Evolutionary conservation across 768 basidiomycete genomes (phyloP).

Genomic region (Podaxis rugospora): DNA sequence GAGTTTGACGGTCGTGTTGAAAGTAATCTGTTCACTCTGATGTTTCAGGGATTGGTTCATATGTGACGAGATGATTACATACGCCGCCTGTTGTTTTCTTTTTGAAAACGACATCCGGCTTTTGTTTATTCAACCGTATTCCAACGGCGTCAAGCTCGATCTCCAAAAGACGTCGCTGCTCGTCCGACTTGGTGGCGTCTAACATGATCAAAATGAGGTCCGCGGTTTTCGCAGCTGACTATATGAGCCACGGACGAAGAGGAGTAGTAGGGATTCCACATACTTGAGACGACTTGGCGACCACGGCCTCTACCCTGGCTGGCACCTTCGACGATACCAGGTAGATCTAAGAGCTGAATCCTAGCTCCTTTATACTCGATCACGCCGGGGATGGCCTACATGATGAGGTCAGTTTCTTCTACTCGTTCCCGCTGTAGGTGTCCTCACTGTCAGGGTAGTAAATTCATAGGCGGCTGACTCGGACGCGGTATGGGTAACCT

Average conservation of each 20-base stretch:
- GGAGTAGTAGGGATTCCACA: conserved; percentile 16
- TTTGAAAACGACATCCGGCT: conserved; percentile 95
- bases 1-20: conserved; percentile 90
- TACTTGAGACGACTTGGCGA: conserved; percentile 92
- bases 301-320: conserved; percentile 90
- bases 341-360: conserved; percentile 92
- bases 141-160: conserved; percentile 96
- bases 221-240: conserved; percentile 75
- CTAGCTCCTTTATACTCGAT: conserved; percentile 90
- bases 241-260: background rate
- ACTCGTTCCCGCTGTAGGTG: background rate
- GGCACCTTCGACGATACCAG: conserved; percentile 93
- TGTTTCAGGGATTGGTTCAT: conserved; percentile 4
- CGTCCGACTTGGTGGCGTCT: conserved; percentile 89
- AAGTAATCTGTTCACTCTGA: conserved; percentile 58
- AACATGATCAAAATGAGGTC: conserved; percentile 94
- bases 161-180: conserved; percentile 85
- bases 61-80: conserved; percentile 22
- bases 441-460: conserved; percentile 77
- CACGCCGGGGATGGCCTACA: conserved; percentile 92
- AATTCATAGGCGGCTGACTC: conserved; percentile 94
- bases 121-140: conserved; percentile 85
- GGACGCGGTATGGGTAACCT: conserved; percentile 87
- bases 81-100: conserved; percentile 90
- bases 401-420: background rate